Evolutionary conservation across 345 rosid genomes (phyloP), one percentile per base, ranked within the genome.

Genomic region (Adansonia digitata): DNA sequence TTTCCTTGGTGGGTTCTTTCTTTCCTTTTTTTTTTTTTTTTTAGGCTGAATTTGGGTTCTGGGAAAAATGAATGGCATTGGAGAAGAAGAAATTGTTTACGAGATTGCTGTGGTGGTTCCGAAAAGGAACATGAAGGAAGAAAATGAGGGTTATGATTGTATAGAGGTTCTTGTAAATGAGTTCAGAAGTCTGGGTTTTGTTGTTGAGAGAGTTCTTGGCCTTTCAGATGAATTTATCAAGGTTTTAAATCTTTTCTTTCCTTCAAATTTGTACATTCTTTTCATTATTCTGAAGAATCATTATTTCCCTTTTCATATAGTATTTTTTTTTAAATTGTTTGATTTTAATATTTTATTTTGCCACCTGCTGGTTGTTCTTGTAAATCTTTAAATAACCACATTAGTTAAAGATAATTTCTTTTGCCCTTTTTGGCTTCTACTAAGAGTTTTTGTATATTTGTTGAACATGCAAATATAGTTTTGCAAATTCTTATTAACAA

Each of bases 31-130:
- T 62, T 35, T 51, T 2, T 69, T 18, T 59, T n/a, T n/a, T n/a
- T n/a, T n/a, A n/a, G n/a, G n/a, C n/a, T 74, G 79, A 85, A 69
- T 48, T 69, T 69, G 73, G 72, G 42, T 15, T 48, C 22, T 69
- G 72, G 0, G n/a, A n/a, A 29, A 83, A 53, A 91, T 92, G 98
- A 82, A 70, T 83, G 87, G 66, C 74, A 59, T 78, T 74, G 86
- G 59, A 52, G 90, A 86, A 59, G 91, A 88, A 60, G 53, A 81
- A 48, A 42, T 78, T 71, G 82, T 75, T 74, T 91, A 78, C 71
- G 98, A 92, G 88, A 88, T 94, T 69, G 93, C 81, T 52, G 82
- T 92, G 78, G 97, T 88, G 80, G 92, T 92, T 79, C 81, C 92
- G 9, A 88, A 85, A 83, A 79, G 86, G 72, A 57, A 77, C 75